These are phyloP conservation scores for Apiotrichum siamense DNA, from an alignment of 1,284 basidiomycete species.

Conservation along the genomic window DNA sequence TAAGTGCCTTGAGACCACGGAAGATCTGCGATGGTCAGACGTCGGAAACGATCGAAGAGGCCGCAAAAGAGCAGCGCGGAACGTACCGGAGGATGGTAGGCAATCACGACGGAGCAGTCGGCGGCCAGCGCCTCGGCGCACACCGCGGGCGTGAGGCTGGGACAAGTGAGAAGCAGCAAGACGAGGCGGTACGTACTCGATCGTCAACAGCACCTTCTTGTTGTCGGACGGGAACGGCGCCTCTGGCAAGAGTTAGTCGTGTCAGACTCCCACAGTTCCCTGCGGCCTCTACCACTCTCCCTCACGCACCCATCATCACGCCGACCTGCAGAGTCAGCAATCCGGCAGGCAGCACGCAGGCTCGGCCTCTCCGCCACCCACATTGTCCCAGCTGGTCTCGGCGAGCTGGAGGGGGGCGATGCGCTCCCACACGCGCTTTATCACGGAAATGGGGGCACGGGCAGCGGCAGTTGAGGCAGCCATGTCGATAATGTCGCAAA, in stretches of 20 bases:
- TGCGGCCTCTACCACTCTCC: too few species aligned
- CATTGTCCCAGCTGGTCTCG: constrained; percentile 80
- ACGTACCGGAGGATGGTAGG: constrained; percentile 72
- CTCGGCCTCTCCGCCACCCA: constrained; percentile 46
- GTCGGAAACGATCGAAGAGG: too few species aligned
- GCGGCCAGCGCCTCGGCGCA: constrained; percentile 64
- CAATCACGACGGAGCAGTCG: constrained; percentile 60
- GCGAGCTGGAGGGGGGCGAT: constrained; percentile 80
- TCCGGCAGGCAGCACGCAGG: constrained; percentile 10
- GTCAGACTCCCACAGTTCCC: constrained; percentile 3
- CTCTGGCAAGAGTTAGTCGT: constrained; percentile 53
- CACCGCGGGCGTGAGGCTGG: constrained; percentile 70
- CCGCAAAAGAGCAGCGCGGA: not conserved
- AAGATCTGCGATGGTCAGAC: constrained; percentile 57
- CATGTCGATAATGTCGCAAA: not conserved
- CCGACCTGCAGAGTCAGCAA: constrained; percentile 59
- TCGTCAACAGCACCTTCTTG: constrained; percentile 70
- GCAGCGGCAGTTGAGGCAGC: too few species aligned
- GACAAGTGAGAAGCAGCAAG: constrained; percentile 1
- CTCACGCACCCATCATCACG: constrained; percentile 61
- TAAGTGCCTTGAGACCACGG: constrained; percentile 68
- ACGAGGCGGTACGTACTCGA: constrained; percentile 58
- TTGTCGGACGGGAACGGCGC: constrained; percentile 59
- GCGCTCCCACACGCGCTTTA: constrained; percentile 50
- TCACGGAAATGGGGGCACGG: constrained; percentile 30